Conservation (phyloP, 1,139 yeast species). For the Candida sojae region DNA sequence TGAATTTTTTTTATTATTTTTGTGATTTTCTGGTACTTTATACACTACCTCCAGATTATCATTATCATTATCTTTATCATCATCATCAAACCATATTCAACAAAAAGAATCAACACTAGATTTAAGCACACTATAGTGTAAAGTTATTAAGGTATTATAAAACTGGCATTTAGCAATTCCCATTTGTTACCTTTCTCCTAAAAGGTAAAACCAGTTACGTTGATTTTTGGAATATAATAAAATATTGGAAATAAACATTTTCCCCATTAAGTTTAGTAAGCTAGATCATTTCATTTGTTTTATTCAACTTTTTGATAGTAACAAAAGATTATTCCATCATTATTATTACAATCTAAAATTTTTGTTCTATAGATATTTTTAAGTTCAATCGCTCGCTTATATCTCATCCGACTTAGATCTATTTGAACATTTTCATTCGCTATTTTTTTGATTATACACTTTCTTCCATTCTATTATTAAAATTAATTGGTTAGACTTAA, state of each 20-base stretch:
- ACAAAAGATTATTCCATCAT: too few species aligned
- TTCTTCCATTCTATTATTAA: background rate
- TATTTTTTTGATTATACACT: slow-evolving; percentile 1
- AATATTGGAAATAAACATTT: too few species aligned
- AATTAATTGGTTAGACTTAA: background rate
- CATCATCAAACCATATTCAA: background rate
- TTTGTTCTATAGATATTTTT: background rate
- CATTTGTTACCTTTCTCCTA: too few species aligned
- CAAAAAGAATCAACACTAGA: background rate
- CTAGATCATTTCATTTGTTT: too few species aligned
- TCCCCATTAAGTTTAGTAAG: too few species aligned
- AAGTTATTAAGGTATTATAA: too few species aligned
- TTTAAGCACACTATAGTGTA: too few species aligned
- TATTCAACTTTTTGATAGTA: too few species aligned
- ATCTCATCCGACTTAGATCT: background rate
- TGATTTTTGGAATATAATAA: too few species aligned
- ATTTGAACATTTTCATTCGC: slow-evolving; percentile 2
- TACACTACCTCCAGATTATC: slow-evolving; percentile 1
- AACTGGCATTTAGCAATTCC: too few species aligned
- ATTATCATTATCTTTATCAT: background rate
- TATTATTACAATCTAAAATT: too few species aligned
- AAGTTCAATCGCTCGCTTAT: slow-evolving; percentile 1
- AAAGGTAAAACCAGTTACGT: too few species aligned
- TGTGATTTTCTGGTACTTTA: background rate
- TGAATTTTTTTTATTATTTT: background rate